Conservation (phyloP, 2,329 filamentous ascomycete genomes). For the Sarocladium kiliense region DNA sequence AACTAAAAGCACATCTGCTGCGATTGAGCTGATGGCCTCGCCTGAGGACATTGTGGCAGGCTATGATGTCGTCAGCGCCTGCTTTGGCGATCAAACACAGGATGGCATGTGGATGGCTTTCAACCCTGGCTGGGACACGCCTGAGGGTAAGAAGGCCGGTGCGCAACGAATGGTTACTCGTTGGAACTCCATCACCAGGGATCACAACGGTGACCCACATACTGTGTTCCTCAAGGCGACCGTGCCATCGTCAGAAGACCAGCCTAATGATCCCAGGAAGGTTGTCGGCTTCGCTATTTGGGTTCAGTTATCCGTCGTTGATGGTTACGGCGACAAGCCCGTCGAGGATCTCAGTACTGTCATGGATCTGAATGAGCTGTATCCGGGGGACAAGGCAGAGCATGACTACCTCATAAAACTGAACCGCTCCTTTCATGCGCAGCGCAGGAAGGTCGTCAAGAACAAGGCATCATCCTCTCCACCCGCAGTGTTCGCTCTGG, state of each 20-base stretch:
- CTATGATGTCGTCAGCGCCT: slow-evolving; percentile 20
- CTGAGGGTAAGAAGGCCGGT: slow-evolving; percentile 32
- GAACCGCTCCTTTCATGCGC: slow-evolving; percentile 36
- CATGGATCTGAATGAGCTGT: slow-evolving; percentile 29
- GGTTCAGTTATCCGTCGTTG: slow-evolving; percentile 44
- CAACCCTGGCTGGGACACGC: slow-evolving; percentile 51
- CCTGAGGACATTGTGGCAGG: slow-evolving; percentile 19
- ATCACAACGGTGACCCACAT: slow-evolving; percentile 41
- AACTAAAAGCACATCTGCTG: too few species aligned
- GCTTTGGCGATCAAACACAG: slow-evolving; percentile 44
- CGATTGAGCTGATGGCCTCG: not conserved
- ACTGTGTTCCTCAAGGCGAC: slow-evolving; percentile 51
- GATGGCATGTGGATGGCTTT: slow-evolving; percentile 47
- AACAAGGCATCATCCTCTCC: slow-evolving; percentile 30
- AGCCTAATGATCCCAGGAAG: slow-evolving; percentile 1
- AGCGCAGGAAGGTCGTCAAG: slow-evolving; percentile 34
- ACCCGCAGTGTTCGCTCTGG: slow-evolving; percentile 45
- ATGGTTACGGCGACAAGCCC: slow-evolving; percentile 39
- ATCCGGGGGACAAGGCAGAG: slow-evolving; percentile 37
- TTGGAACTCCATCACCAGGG: slow-evolving; percentile 32
- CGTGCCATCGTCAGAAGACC: slow-evolving; percentile 21
- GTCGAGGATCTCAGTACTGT: slow-evolving; percentile 23
- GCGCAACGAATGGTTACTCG: slow-evolving; percentile 33
- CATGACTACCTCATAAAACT: slow-evolving; percentile 41
- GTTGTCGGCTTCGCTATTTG: slow-evolving; percentile 53